Evolutionary conservation across 495 filamentous ascomycete genomes (phyloP), one percentile per base, ranked within the genome.

Genomic region (Xeromyces bisporus): DNA sequence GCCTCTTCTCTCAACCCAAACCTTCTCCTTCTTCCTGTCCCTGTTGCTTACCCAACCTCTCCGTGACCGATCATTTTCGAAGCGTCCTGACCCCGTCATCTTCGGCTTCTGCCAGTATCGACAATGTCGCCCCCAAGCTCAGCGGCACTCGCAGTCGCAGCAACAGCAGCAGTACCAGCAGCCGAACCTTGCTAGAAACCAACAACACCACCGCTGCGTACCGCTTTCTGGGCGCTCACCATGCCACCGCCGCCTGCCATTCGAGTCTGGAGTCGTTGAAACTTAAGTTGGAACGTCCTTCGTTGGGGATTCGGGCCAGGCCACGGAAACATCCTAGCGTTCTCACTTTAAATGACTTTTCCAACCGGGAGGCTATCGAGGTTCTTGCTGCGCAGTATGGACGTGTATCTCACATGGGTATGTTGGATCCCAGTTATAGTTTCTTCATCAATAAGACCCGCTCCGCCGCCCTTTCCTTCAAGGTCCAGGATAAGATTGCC

Each of bases 371-470:
- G 3, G 41, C 50, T 15, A 46, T 58, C 11, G 41, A 52, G 20
- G 32, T 28, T 0, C 39, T 64, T 3, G 46, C 55, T 0, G 33
- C 41, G 3, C 31, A 40, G 6, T 51, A 62, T 28, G 53, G 60
- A 8, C 46, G 43, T 1, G 53, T 57, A 2, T 58, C 57, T 6
- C 52, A 64, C 38, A 62, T 61, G 57, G 60, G 56, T 1, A 50
- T 64, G 15, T 47, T 64, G 1, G 60, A 64, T 28, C 48, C 31
- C 18, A 57, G 55, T 32, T 62, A 64, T 32, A 43, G 35, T 3
- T 52, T 60, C 31, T 64, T 62, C 32, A 39, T 62, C 2, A 60
- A 56, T 32, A 38, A 45, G 18, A 26, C 36, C 7, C 35, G 38
- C 9, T 52, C 50, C n/a, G 60, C 41, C 7, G 56, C 47, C 0